Base-by-base conservation (phyloP, 257 asterid species). In the Solanum virginianum region DNA sequence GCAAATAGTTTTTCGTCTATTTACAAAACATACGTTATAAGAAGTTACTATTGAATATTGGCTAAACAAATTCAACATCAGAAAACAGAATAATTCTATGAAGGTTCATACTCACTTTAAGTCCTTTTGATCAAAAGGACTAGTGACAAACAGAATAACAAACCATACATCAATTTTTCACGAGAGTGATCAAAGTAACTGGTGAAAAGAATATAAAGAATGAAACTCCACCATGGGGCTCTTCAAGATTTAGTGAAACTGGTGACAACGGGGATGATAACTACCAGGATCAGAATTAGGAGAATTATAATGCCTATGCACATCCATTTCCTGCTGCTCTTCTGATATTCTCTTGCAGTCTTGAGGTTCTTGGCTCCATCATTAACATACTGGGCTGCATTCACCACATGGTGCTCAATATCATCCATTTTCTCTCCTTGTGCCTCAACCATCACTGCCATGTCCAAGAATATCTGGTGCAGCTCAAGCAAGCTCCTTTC, bases 381-480 rank as follows among this genome's bases (percentile, higher is more conserved):
- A 3, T 39, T 66, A 2, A 92, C 95, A 51, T 93, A 96, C 13
- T 92, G 94, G 0, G 93, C 90, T 3, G 98, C 98, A 80, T 88
- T 96, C 87, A 92, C 85, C 41, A 96, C 99, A 26, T 96, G 97
- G 75, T 93, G 97, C 80, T 94, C 97, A 45, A 96, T 96, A 75
- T 94, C 97, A 55, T 96, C 98, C 97, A 96, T 91, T 41, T 94
- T 90, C 92, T 94, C 98, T 9, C 98, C 99, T 63, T 94, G 99
- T 11, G 94, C 93, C 87, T 96, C 98, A 86, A 96, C 97, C 97
- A 96, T 94, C 88, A 96, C 99, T 59, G 98, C 95, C 98, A 95
- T 95, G 90, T 94, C 98, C 26, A 95, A 83, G 86, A 95, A 95
- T 71, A 95, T 90, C 90, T 96, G 98, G 91, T 96, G 99, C 55